Base-by-base conservation (phyloP, 1,139 yeast species). In the Yamadazyma triangularis region DNA sequence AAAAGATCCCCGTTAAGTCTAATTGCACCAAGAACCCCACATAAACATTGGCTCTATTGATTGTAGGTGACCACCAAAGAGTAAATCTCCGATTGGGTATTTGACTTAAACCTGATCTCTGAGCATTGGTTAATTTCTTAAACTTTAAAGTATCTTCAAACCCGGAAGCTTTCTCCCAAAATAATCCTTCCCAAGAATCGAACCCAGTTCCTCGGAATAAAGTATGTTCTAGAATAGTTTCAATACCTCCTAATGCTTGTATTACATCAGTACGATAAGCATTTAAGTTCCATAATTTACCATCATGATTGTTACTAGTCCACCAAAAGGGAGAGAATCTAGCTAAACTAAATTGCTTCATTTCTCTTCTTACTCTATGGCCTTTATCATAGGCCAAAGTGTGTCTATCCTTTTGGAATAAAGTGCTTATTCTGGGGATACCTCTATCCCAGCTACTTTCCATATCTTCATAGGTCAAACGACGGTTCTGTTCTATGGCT, bases 31-130 rank as follows among this genome's bases (percentile, higher is more conserved):
- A 70, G 64, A 91, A 93, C 22, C 99, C 99, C 36, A 93, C 97
- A 51, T 93, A 93, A 15, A 93, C 98, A 50, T 93, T 91, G 4
- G 98, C 98, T 45, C 99, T 75, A 48, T 93, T 93, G 44, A 93
- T 93, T 1, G 99, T 93, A 6, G 99, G 99, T 1, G 97, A 88
- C 99, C 99, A 93, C 99, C 99, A 93, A 26, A 93, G 64, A 0
- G 98, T 93, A 52, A 93, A 93, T 27, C 99, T 73, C 56, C 99
- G 81, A 53, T 93, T 93, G 4, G 99, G 99, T 48, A 93, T 91
- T 60, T 93, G 99, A 53, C 95, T 86, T 44, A 93, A 73, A 53
- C 99, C 99, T 3, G 96, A 83, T 48, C 98, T 69, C 63, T 93
- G 99, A 2, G 99, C 99, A 58, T 89, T 91, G 2, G 99, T 93